phyloP scores from a whole-genome alignment of 305 asterid species.

The Plantago coronopus region DNA sequence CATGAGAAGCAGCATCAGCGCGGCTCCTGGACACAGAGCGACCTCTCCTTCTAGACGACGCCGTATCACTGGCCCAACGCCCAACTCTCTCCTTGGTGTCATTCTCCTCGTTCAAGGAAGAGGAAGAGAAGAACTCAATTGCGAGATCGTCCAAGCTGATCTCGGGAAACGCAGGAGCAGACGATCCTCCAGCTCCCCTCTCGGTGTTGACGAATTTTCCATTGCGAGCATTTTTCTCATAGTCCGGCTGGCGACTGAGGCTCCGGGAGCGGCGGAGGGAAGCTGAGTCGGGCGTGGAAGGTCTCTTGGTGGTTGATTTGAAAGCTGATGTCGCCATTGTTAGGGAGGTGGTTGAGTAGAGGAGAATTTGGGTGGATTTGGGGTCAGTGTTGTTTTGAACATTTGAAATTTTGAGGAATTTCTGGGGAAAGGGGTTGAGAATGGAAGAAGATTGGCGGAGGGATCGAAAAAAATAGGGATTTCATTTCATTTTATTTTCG shows the following conservation, averaged over 20 bases:
- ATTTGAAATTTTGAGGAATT: no score
- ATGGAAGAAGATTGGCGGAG: no score
- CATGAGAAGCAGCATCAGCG: slow-evolving; percentile 31
- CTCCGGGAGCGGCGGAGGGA: slow-evolving; percentile 80
- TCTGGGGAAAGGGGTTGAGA: no score
- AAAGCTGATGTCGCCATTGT: slow-evolving; percentile 87
- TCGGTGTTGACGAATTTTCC: slow-evolving; percentile 77
- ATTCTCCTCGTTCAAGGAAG: slow-evolving; percentile 35
- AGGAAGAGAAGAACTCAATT: slow-evolving; percentile 61
- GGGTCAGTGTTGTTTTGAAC: no score
- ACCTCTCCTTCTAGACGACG: slow-evolving; percentile 72
- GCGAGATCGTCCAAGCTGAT: slow-evolving; percentile 94
- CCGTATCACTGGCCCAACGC: slow-evolving; percentile 89
- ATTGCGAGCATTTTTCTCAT: slow-evolving; percentile 41
- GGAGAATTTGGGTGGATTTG: no score
- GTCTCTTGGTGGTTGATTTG: slow-evolving; percentile 64
- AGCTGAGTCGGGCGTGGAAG: slow-evolving; percentile 30
- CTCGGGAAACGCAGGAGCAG: slow-evolving; percentile 49
- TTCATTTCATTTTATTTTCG: no score
- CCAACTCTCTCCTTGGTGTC: slow-evolving; percentile 48
- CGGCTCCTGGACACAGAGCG: slow-evolving; percentile 73
- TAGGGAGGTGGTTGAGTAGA: no score
- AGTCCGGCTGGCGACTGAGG: slow-evolving; percentile 51
- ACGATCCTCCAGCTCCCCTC: slow-evolving; percentile 39
- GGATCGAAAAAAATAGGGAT: no score